Percentiles rank a stretch among this genome's conserved stretches.
phyloP scores from a whole-genome alignment of 129 eudicot species.

The Centaurea solstitialis region DNA sequence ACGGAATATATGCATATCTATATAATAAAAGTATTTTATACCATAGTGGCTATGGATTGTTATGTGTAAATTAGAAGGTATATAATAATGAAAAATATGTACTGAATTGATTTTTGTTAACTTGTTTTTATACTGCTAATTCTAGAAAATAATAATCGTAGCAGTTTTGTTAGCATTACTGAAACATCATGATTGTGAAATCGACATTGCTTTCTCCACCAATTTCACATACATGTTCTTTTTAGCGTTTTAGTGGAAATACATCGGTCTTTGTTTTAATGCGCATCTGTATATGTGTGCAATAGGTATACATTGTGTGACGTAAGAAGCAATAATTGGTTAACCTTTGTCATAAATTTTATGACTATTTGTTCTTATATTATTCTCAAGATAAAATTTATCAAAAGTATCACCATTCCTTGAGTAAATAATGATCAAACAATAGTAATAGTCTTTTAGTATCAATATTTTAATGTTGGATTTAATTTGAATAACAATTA shows the following conservation, averaged over 20 bases:
- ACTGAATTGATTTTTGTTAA: neutral
- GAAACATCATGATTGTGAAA: constrained; percentile 13
- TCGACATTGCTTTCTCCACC: constrained; percentile 11
- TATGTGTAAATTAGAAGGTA: neutral
- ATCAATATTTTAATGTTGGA: no score
- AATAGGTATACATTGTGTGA: neutral
- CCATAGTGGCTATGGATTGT: neutral
- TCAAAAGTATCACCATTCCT: neutral
- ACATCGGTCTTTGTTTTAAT: neutral
- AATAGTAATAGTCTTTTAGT: no score
- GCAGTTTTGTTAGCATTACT: neutral
- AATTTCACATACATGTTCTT: neutral
- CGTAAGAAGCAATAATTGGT: neutral
- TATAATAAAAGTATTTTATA: neutral
- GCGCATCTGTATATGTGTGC: neutral
- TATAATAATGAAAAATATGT: neutral
- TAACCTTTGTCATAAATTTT: neutral
- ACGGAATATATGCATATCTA: constrained; percentile 3
- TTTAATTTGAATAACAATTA: neutral
- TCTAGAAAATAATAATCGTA: neutral
- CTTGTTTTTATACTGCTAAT: neutral
- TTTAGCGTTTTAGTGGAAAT: constrained; percentile 11
- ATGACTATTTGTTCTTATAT: neutral
- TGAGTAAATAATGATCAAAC: neutral
- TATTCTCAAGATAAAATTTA: neutral